Percentiles rank a stretch among this genome's conserved stretches.
These are phyloP conservation scores for Colletotrichum theobromicola DNA, from an alignment of 2,329 filamentous ascomycete genomes.

Conservation along the genomic window DNA sequence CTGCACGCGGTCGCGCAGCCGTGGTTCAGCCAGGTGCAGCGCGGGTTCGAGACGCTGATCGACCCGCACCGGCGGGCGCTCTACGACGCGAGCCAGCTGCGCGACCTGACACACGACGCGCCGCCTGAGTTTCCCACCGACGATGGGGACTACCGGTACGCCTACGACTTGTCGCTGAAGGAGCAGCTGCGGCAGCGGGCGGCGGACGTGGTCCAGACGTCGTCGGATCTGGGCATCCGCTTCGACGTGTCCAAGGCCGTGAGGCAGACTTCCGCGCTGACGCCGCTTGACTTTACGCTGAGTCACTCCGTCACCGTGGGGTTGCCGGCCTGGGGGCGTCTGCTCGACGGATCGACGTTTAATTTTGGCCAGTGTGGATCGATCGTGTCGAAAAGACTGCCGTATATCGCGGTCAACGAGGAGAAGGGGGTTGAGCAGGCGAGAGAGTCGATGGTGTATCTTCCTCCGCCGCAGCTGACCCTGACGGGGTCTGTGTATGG, in stretches of 20 bases:
- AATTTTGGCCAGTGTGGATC: background rate
- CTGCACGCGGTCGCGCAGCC: slow-evolving; percentile 41
- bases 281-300: slow-evolving; percentile 43
- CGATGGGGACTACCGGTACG: slow-evolving; percentile 23
- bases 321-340: slow-evolving; percentile 34
- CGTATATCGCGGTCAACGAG: slow-evolving; percentile 10
- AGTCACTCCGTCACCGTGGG: slow-evolving; percentile 41
- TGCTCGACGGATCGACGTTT: slow-evolving; percentile 23
- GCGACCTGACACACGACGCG: slow-evolving; percentile 1
- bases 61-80: slow-evolving; percentile 44
- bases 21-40: slow-evolving; percentile 46
- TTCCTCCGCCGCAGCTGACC: slow-evolving; percentile 38
- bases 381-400: slow-evolving; percentile 20
- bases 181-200: slow-evolving; percentile 26
- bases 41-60: slow-evolving; percentile 53
- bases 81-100: slow-evolving; percentile 41
- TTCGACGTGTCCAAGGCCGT: slow-evolving; percentile 34
- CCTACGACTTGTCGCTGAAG: slow-evolving; percentile 25
- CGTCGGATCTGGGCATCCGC: slow-evolving; percentile 43
- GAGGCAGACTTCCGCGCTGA: slow-evolving; percentile 17
- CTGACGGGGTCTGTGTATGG: slow-evolving; percentile 46
- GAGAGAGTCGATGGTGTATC: slow-evolving; percentile 6
- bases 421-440: background rate
- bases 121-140: background rate
- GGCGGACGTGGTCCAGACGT: slow-evolving; percentile 28